Conservation (phyloP, 2,329 filamentous ascomycete genomes). For the Aspergillus sp. region DNA sequence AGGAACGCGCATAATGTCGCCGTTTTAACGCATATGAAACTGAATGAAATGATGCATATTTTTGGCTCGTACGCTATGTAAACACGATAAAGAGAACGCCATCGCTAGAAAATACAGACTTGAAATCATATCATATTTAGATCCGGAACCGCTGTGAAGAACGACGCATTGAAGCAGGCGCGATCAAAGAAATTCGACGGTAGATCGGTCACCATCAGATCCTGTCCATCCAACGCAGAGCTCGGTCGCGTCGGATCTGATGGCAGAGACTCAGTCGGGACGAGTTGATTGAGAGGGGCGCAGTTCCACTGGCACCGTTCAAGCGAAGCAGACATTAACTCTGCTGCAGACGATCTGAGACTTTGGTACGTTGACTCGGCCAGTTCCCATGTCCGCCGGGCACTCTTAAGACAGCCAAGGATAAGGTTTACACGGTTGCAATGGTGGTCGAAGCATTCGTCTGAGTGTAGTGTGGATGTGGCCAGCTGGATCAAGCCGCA, state of each 20-base stretch:
- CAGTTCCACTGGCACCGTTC: background rate
- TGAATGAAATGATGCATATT: too few relatives aligned
- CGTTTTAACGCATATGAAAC: too few relatives aligned
- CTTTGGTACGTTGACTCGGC: conserved; percentile 29
- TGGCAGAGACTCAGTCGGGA: background rate
- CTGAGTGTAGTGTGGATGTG: conserved; percentile 32
- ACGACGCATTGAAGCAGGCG: background rate
- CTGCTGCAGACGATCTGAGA: conserved; percentile 27
- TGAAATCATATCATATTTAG: background rate
- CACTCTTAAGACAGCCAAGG: conserved; percentile 34
- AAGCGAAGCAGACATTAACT: background rate
- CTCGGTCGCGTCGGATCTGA: background rate
- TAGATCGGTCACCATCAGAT: background rate
- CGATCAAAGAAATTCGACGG: background rate
- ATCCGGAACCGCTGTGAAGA: background rate
- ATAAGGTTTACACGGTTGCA: conserved; percentile 37
- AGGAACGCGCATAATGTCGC: too few relatives aligned
- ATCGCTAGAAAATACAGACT: too few relatives aligned
- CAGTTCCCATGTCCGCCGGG: conserved; percentile 30
- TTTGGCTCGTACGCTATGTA: too few relatives aligned
- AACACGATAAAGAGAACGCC: background rate
- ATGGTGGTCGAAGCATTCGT: conserved; percentile 40
- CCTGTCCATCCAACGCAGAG: background rate
- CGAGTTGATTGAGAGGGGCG: background rate
- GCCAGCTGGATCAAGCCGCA: conserved; percentile 38